These are phyloP conservation scores for Pseudogymnoascus sp. DNA, from an alignment of 2,329 filamentous ascomycete species.

Conservation along the genomic window DNA sequence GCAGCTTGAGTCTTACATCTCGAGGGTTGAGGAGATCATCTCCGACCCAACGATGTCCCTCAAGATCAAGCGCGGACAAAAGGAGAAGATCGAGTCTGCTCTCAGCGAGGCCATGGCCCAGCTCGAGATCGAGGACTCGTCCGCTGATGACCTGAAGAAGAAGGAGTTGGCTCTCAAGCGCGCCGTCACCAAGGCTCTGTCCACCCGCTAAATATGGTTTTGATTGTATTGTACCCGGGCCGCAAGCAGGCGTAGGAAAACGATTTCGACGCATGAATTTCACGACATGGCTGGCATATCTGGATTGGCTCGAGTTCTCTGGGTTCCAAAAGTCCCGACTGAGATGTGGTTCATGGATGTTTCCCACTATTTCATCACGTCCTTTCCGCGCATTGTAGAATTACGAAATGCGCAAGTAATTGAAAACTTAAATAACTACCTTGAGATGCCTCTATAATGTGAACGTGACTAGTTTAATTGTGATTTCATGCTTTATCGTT, in stretches of 20 bases:
- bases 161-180: conserved; percentile 98
- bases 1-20: conserved; percentile 98
- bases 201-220: conserved; percentile 61
- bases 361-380: background rate
- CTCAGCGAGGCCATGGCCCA: conserved; percentile 96
- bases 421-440: background rate
- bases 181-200: conserved; percentile 90
- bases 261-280: conserved; percentile 16
- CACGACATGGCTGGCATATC: conserved; percentile 24
- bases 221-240: conserved; percentile 4
- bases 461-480: background rate
- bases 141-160: conserved; percentile 96
- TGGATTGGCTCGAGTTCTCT: conserved; percentile 7
- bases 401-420: conserved; percentile 7
- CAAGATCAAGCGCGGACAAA: conserved; percentile 97
- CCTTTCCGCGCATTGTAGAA: conserved; percentile 6
- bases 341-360: conserved; percentile 5
- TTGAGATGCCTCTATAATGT: background rate
- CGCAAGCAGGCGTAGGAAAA: conserved; percentile 5
- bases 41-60: conserved; percentile 92
- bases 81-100: conserved; percentile 98
- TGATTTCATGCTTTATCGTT: background rate
- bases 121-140: conserved; percentile 77
- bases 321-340: conserved; percentile 6
- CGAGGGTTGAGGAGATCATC: conserved; percentile 96